Evolutionary conservation across 2,329 filamentous ascomycete genomes (phyloP), one percentile per base, ranked within the genome.

Genomic region (Calonectria pseudoturangicola): DNA sequence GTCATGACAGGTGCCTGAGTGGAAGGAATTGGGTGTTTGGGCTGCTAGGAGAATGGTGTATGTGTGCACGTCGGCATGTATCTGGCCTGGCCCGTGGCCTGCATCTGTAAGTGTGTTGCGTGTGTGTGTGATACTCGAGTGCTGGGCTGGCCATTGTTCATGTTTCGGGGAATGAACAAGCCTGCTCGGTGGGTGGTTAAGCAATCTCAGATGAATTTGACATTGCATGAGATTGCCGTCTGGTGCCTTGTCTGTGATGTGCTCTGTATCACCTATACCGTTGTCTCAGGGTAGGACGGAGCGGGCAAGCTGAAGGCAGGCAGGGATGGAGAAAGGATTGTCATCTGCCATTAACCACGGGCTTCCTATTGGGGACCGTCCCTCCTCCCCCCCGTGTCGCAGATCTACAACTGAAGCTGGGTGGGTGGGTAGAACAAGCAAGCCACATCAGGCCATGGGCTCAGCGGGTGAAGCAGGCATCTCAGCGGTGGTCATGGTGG

Each of bases 401-500:
- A 73, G 68, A 73, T 71, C 68, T 71, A 36, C 39, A 33, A 18
- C 43, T 71, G 41, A 50, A 68, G 56, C 66, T 54, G 43, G 28
- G 21, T 39, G 27, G 54, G 62, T 70, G 70, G 73, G 73, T 70
- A 70, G 73, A 74, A 73, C 70, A 70, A 68, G 45, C 25, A 66
- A 71, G 71, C 73, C 73, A 73, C 65, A 74, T 71, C 60, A 73
- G 68, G 54, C 68, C 64, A 74, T 45, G 43, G 66, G 68, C 50
- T 70, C 63, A 64, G 67, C 51, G 54, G 67, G 69, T 68, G 73
- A 74, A 68, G 66, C 48, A 68, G 28, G 54, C 58, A 41, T 7
- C 30, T 41, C 33, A 66, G 18, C 56, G 36, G 33, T 54, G 47
- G 43, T 56, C 65, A 58, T 16, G 56, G 48, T 63, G 58, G 71